Conservation (phyloP, 148 eudicot species). For the Selenicereus undatus region DNA sequence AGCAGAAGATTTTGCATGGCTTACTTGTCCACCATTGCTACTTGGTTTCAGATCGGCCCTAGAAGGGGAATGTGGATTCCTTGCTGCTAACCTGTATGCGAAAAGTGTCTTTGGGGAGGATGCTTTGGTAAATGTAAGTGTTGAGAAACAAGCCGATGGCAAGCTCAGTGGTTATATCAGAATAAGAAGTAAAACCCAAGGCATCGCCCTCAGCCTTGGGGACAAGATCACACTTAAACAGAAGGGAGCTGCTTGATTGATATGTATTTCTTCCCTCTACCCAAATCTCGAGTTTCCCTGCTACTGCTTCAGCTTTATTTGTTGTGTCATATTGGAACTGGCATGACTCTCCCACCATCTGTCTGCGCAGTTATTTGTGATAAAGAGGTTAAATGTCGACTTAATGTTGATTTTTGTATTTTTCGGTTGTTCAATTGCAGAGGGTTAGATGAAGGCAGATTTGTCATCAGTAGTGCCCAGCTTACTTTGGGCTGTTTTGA, state of each 20-base stretch:
- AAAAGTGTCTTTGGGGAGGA: slow-evolving; percentile 95
- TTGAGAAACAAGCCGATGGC: slow-evolving; percentile 82
- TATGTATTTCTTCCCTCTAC: not conserved
- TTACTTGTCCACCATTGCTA: slow-evolving; percentile 7
- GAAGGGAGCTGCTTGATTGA: slow-evolving; percentile 53
- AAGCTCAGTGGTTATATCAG: slow-evolving; percentile 90
- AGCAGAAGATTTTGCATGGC: not conserved
- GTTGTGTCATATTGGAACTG: slow-evolving; percentile 18
- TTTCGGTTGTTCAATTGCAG: slow-evolving; percentile 11
- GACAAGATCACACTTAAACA: slow-evolving; percentile 96
- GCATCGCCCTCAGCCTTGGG: slow-evolving; percentile 89
- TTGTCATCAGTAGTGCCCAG: not conserved
- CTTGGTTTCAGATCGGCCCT: slow-evolving; percentile 62
- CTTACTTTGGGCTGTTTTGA: not conserved
- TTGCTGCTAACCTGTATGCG: slow-evolving; percentile 91
- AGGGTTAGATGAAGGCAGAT: slow-evolving; percentile 28
- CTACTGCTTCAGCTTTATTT: slow-evolving; percentile 29
- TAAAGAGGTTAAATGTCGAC: slow-evolving; percentile 4
- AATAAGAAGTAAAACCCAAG: slow-evolving; percentile 94
- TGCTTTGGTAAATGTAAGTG: slow-evolving; percentile 82
- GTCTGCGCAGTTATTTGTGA: slow-evolving; percentile 13
- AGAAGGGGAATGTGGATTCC: slow-evolving; percentile 92
- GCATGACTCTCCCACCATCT: slow-evolving; percentile 21
- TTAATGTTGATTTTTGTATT: slow-evolving; percentile 20
- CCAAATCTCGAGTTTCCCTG: slow-evolving; percentile 28